Evolutionary conservation across 495 filamentous ascomycete species (phyloP).

Genomic region (Xeromyces bisporus): DNA sequence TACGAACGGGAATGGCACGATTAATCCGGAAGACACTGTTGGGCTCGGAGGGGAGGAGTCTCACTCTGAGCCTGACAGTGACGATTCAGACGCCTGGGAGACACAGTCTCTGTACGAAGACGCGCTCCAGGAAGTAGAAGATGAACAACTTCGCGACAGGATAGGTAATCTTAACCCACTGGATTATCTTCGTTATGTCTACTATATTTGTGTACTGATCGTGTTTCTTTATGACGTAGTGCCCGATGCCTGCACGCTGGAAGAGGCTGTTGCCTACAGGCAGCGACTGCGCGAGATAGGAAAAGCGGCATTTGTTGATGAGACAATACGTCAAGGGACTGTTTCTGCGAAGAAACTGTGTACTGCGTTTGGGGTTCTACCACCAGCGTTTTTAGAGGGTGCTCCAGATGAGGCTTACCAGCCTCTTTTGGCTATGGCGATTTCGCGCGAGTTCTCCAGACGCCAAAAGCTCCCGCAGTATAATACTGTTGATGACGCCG

Average conservation of each 20-base stretch:
- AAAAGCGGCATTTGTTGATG: constrained; percentile 53
- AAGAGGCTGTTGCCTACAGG: constrained; percentile 53
- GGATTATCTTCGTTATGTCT: too few species aligned
- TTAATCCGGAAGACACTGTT: constrained; percentile 10
- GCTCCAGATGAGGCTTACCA: constrained; percentile 59
- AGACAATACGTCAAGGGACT: constrained; percentile 48
- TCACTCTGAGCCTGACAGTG: constrained; percentile 40
- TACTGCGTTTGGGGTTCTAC: constrained; percentile 76
- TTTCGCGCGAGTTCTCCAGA: constrained; percentile 68
- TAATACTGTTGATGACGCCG: constrained; percentile 81
- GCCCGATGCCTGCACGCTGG: constrained; percentile 51
- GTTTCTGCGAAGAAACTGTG: constrained; percentile 70
- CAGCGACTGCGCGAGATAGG: constrained; percentile 58
- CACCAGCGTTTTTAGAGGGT: constrained; percentile 61
- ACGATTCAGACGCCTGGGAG: constrained; percentile 47
- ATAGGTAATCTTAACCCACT: constrained; percentile 18
- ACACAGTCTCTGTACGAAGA: constrained; percentile 52
- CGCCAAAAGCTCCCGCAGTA: constrained; percentile 64
- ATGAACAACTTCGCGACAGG: constrained; percentile 41
- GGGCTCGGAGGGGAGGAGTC: constrained; percentile 16
- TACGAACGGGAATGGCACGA: background rate
- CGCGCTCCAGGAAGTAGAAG: constrained; percentile 42
- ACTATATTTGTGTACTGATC: constrained; percentile 3
- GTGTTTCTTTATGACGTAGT: constrained; percentile 7
- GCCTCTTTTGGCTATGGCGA: constrained; percentile 53